Evolutionary conservation across 805 yeast species (phyloP).

Genomic region (Starmerella scarabaei): DNA sequence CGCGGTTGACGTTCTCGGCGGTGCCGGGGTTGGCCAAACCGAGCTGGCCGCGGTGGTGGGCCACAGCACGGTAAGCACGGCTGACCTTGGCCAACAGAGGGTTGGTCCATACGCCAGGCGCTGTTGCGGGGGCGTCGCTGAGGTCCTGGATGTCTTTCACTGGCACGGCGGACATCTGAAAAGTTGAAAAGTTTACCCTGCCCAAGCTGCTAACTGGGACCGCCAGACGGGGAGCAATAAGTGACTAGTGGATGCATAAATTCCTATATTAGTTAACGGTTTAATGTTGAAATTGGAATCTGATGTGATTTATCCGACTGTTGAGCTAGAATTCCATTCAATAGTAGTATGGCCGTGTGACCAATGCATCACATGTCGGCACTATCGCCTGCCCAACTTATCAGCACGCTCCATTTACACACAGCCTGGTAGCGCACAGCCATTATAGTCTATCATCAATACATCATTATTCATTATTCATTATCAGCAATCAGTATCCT

Average conservation of each 20-base stretch:
- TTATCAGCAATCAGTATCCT: slow-evolving; percentile 12
- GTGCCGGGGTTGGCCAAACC: slow-evolving; percentile 89
- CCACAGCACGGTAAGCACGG: slow-evolving; percentile 11
- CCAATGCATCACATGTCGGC: no score
- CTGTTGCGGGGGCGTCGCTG: slow-evolving; percentile 16
- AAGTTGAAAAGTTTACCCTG: no score
- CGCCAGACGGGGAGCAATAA: neutral
- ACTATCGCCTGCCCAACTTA: no score
- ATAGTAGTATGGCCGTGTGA: no score
- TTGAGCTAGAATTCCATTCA: no score
- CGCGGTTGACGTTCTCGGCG: slow-evolving; percentile 83
- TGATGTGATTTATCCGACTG: no score
- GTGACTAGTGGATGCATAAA: neutral
- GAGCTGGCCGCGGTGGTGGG: slow-evolving; percentile 64
- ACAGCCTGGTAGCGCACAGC: no score
- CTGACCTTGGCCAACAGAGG: slow-evolving; percentile 17
- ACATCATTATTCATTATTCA: no score
- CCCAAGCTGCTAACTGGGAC: neutral
- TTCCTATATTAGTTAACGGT: no score
- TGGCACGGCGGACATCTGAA: slow-evolving; percentile 3
- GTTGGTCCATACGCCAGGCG: slow-evolving; percentile 19
- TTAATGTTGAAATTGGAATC: no score
- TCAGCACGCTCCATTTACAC: no score
- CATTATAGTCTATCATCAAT: no score
- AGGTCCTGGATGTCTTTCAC: slow-evolving; percentile 17